Percentiles rank a stretch among this genome's conserved stretches.
phyloP scores from a whole-genome alignment of 768 basidiomycete species.

The Kwoniella europaea region DNA sequence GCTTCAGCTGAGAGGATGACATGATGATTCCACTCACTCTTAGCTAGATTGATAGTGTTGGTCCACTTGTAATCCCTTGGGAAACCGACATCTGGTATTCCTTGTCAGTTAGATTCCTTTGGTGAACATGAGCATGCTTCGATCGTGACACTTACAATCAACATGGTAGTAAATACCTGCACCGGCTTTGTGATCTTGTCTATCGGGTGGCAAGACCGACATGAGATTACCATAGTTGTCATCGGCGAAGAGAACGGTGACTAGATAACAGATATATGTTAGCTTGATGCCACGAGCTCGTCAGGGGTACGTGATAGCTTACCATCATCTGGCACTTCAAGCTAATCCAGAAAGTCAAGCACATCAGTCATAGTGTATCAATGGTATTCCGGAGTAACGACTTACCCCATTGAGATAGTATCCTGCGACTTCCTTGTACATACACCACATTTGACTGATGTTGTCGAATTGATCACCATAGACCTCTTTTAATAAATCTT shows the following conservation, averaged over 20 bases:
- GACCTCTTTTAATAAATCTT: slow-evolving; percentile 65
- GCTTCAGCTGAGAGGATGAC: background rate
- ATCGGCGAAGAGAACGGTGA: slow-evolving; percentile 61
- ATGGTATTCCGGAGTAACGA: background rate
- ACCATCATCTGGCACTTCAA: slow-evolving; percentile 43
- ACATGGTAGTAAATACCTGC: slow-evolving; percentile 76
- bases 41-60: slow-evolving; percentile 54
- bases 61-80: slow-evolving; percentile 76
- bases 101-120: background rate
- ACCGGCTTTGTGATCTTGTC: slow-evolving; percentile 68
- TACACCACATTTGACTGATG: slow-evolving; percentile 70
- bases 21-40: slow-evolving; percentile 25
- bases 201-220: slow-evolving; percentile 64
- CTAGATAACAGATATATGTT: slow-evolving; percentile 2
- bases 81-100: slow-evolving; percentile 64
- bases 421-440: slow-evolving; percentile 69
- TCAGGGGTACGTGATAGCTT: background rate
- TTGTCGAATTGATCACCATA: slow-evolving; percentile 59
- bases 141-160: slow-evolving; percentile 21
- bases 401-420: slow-evolving; percentile 62
- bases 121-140: background rate
- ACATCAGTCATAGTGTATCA: too few species aligned
- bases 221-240: slow-evolving; percentile 79
- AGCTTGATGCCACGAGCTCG: background rate
- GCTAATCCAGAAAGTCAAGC: slow-evolving; percentile 25